Evolutionary conservation across 2,329 filamentous ascomycete genomes (phyloP), one percentile per base, ranked within the genome.

Genomic region (Cryphonectria japonica): DNA sequence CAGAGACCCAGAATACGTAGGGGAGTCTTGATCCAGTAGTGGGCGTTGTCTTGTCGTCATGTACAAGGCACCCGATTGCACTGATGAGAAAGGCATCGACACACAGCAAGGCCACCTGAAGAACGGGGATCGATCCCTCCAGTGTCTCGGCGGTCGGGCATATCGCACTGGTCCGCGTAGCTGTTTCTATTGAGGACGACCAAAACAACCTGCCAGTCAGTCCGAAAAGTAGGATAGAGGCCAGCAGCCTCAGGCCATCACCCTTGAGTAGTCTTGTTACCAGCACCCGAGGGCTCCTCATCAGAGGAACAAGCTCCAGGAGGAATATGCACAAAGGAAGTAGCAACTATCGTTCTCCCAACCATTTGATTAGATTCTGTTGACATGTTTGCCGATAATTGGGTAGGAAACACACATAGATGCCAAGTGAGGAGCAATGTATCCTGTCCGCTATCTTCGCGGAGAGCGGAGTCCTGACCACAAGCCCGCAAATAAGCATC

Each of bases 31-130:
- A 64, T 19, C 61, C 61, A n/a, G 29, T 39, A 14, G 14, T 64
- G 34, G 61, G n/a, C n/a, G 16, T 64, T 26, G 61, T 11, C 37
- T 64, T 64, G n/a, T 64, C 61, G 14, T 64, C 61, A 29, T 39
- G 61, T 7, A 46, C n/a, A 14, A 64, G 61, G 37, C 32, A 64
- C 2, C 39, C 39, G n/a, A 46, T 32, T 11, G 61, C 26, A n/a
- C 37, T 43, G 14, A 64, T 14, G 39, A 64, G 39, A 64, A 29
- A 46, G 34, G 61, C 61, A 16, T 64, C 61, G 37, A 64, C 41
- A 19, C 37, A 14, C 13, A 43, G 13, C n/a, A 64, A 8, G 39
- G 37, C 39, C 3, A 46, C 61, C 37, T 64, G 61, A n/a, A 39
- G 0, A 11, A 46, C 37, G 13, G 61, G 61, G 19, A 64, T 64